Conservation (phyloP, 305 asterid species). For the Withania somnifera region DNA sequence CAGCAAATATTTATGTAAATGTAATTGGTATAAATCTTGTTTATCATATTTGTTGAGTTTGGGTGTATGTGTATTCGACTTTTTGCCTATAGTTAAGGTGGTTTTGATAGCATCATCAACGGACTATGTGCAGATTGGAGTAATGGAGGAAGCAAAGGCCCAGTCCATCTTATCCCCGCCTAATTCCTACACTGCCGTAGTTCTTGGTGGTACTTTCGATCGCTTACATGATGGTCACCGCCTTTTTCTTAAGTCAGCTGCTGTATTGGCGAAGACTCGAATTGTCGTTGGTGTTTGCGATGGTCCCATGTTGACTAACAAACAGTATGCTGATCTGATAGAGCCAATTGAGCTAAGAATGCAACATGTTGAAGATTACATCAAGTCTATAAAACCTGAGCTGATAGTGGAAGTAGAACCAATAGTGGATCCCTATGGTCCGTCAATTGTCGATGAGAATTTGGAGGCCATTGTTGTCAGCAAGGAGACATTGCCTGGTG, state of each 20-base stretch:
- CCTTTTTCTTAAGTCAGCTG: constrained; percentile 86
- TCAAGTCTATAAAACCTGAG: constrained; percentile 73
- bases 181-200: constrained; percentile 58
- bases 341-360: constrained; percentile 66
- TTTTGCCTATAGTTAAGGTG: too few species aligned
- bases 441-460: constrained; percentile 69
- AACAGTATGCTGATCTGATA: constrained; percentile 61
- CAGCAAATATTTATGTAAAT: not conserved
- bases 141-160: constrained; percentile 19
- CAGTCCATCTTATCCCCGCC: constrained; percentile 33
- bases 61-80: too few species aligned
- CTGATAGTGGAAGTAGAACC: constrained; percentile 70
- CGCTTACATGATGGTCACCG: constrained; percentile 95
- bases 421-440: constrained; percentile 86
- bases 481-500: constrained; percentile 80
- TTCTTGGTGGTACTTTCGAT: constrained; percentile 94
- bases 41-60: not conserved
- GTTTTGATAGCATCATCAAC: too few species aligned
- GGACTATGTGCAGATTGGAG: not conserved
- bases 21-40: not conserved
- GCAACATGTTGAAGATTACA: constrained; percentile 59
- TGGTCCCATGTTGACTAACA: constrained; percentile 78
- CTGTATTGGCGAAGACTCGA: constrained; percentile 53
- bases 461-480: constrained; percentile 91
- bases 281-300: constrained; percentile 83